A percentile compares a stretch with the other conserved stretches of the same genome.
These are phyloP conservation scores for Brassica napus DNA, from an alignment of 345 rosid species.

Conservation along the genomic window Da-Ae NC_063444.1:3734001-3734500, in stretches of 20 bases:
- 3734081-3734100: constrained; percentile 25
- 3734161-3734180: constrained; percentile 39
- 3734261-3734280: constrained; percentile 54
- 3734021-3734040: constrained; percentile 38
- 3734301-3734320: background rate
- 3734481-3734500: constrained; percentile 67
- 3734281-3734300: constrained; percentile 65
- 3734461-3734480: background rate
- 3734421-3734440: too few species aligned
- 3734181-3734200: constrained; percentile 39
- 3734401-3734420: too few species aligned
- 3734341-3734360: background rate
- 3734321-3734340: constrained; percentile 13
- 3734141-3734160: constrained; percentile 44
- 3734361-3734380: background rate
- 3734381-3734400: background rate
- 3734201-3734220: constrained; percentile 33
- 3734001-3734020: constrained; percentile 11
- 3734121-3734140: constrained; percentile 44
- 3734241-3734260: constrained; percentile 41
- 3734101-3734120: constrained; percentile 44
- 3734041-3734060: constrained; percentile 43
- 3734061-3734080: constrained; percentile 42
- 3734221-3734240: constrained; percentile 42
- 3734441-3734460: background rate